Conservation (phyloP, 352 stramenopile species). For the Phytophthora boehmeriae region DNA sequence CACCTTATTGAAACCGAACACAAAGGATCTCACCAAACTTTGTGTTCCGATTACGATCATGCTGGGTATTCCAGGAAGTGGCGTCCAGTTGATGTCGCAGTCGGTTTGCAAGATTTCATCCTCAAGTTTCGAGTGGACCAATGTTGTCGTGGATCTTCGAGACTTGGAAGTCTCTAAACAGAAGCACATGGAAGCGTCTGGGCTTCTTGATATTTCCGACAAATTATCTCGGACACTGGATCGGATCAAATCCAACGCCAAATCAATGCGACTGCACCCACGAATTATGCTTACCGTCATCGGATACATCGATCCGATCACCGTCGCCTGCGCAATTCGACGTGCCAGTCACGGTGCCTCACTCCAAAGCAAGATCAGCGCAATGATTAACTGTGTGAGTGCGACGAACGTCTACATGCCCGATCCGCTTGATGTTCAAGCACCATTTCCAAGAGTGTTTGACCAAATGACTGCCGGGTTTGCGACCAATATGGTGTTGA, state of each 20-base stretch:
- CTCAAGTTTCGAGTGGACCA: conserved; percentile 46
- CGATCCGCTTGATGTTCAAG: conserved; percentile 39
- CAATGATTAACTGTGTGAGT: conserved; percentile 56
- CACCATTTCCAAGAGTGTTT: conserved; percentile 64
- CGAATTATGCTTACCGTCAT: conserved; percentile 59
- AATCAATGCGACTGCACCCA: conserved; percentile 31
- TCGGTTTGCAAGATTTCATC: conserved; percentile 60
- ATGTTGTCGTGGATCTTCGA: conserved; percentile 46
- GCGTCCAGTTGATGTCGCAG: conserved; percentile 33
- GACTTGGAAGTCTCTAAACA: conserved; percentile 26
- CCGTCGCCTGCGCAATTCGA: conserved; percentile 50
- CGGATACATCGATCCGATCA: conserved; percentile 67
- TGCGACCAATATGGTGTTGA: conserved; percentile 69
- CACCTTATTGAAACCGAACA: conserved; percentile 44
- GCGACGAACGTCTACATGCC: conserved; percentile 63
- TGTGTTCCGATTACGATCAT: conserved; percentile 63
- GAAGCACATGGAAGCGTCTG: conserved; percentile 32
- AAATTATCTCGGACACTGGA: conserved; percentile 27
- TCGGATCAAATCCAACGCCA: conserved; percentile 17
- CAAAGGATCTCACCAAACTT: conserved; percentile 31
- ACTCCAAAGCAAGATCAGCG: conserved; percentile 47
- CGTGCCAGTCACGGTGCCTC: conserved; percentile 7
- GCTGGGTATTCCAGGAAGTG: conserved; percentile 73
- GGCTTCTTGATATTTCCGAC: conserved; percentile 26
- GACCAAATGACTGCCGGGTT: conserved; percentile 73